Evolutionary conservation across 129 eudicot species (phyloP), one percentile per base, ranked within the genome.

Genomic region (Mikania micrantha): DNA sequence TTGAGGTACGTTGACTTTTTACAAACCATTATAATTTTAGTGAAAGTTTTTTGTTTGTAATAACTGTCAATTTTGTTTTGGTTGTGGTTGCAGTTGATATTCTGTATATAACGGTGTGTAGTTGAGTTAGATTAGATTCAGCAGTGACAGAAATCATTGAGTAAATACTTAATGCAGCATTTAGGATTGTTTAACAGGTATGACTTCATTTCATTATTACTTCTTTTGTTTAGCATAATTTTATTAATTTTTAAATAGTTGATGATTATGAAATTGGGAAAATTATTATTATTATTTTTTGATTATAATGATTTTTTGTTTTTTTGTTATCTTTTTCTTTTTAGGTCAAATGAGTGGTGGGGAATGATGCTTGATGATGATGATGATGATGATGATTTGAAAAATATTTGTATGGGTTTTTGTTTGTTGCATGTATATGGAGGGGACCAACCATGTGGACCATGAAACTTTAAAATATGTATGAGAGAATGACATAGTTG

Each of bases 81-180:
- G 27, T 11, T 76, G 34, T 73, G 76, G 59, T 38, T 69, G 80
- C 85, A 81, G 82, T 81, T 81, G 68, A 67, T 64, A 31, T 61
- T 49, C 50, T 81, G 85, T 81, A 81, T 64, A 73, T 77, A 69
- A 64, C 42, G 79, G 72, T 44, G 72, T 44, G 66, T 34, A 40
- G 59, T 41, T 31, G 77, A 27, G 73, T 71, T 79, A 67, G 76
- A 62, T 68, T 75, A 71, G 76, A 44, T 72, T 56, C 40, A 20
- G 57, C 15, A 39, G 73, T 73, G 40, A 49, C 74, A n/a, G 66
- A 80, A 68, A 21, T 78, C 39, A 66, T 42, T 42, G 69, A 66
- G 78, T 78, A 67, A 66, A 78, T 78, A 72, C 74, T 41, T 72
- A 27, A 24, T 47, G 69, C 42, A 72, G 70, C 70, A 7, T 47